Conservation (phyloP, 805 yeast species). For the Millerozyma acaciae region DNA sequence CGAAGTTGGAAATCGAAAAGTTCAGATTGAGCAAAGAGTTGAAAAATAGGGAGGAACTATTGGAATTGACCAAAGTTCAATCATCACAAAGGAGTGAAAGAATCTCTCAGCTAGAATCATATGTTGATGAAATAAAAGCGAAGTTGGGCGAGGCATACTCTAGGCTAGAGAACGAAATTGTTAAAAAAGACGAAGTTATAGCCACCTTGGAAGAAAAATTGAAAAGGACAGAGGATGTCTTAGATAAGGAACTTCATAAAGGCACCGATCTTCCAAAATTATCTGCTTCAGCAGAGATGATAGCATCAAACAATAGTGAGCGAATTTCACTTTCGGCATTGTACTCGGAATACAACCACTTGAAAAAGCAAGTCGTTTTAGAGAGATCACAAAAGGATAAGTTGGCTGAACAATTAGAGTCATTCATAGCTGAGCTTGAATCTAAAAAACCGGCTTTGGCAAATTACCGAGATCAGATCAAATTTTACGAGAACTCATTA, state of each 20-base stretch:
- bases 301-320: constrained; percentile 38
- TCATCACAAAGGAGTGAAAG: constrained; percentile 50
- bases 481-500: constrained; percentile 53
- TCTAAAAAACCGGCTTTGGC: constrained; percentile 71
- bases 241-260: constrained; percentile 35
- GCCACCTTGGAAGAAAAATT: constrained; percentile 32
- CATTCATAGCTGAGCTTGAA: constrained; percentile 72
- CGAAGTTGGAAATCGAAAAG: constrained; percentile 45
- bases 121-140: constrained; percentile 38
- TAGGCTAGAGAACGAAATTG: constrained; percentile 32
- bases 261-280: constrained; percentile 41
- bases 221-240: constrained; percentile 37
- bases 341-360: constrained; percentile 57
- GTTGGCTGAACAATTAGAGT: constrained; percentile 66
- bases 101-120: constrained; percentile 49
- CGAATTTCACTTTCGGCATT: constrained; percentile 65
- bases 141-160: constrained; percentile 34
- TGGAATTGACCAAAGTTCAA: constrained; percentile 51
- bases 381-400: constrained; percentile 70
- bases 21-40: constrained; percentile 30
- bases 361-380: constrained; percentile 61
- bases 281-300: constrained; percentile 54
- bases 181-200: constrained; percentile 30
- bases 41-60: constrained; percentile 55
- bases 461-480: constrained; percentile 56